phyloP scores from a whole-genome alignment of 2,329 filamentous ascomycete species.

The Xylaria digitata region DNA sequence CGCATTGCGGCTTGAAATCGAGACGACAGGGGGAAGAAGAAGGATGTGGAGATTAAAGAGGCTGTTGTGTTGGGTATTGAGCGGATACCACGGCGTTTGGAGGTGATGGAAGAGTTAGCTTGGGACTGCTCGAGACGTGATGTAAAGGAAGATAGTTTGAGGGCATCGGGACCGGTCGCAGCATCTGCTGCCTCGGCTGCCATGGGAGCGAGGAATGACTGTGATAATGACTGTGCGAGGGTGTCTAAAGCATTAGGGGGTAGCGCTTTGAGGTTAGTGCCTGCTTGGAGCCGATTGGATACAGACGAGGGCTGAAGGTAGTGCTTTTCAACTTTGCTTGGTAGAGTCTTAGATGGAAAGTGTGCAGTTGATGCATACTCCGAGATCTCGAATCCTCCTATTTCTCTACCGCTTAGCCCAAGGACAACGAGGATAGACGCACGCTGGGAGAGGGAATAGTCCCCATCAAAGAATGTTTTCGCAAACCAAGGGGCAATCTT shows the following conservation, averaged over 20 bases:
- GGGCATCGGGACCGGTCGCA: conserved; percentile 79
- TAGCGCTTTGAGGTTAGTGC: conserved; percentile 61
- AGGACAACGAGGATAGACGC: conserved; percentile 84
- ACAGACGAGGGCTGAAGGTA: conserved; percentile 62
- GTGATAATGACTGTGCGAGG: conserved; percentile 75
- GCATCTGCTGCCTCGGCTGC: conserved; percentile 85
- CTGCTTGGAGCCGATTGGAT: conserved; percentile 39
- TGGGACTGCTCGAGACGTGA: conserved; percentile 72
- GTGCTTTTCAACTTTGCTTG: conserved; percentile 76
- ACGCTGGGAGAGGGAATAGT: conserved; percentile 88
- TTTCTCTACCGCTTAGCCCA: conserved; percentile 83
- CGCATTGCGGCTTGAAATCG: conserved; percentile 77
- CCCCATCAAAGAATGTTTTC: conserved; percentile 87
- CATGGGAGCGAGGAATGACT: conserved; percentile 81
- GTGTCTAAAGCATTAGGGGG: conserved; percentile 71
- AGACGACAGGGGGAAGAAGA: conserved; percentile 88
- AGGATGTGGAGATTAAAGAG: conserved; percentile 76
- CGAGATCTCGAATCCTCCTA: conserved; percentile 78
- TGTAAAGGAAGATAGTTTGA: conserved; percentile 92
- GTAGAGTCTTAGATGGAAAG: conserved; percentile 86
- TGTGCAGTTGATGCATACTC: conserved; percentile 61
- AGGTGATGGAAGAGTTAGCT: conserved; percentile 10
- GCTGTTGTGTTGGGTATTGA: conserved; percentile 82
- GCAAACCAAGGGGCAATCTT: conserved; percentile 87
- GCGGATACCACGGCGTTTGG: conserved; percentile 55